Conservation (phyloP, 192 early-diverging fungal genomes). For the Jimgerdemannia flammicorona region DNA sequence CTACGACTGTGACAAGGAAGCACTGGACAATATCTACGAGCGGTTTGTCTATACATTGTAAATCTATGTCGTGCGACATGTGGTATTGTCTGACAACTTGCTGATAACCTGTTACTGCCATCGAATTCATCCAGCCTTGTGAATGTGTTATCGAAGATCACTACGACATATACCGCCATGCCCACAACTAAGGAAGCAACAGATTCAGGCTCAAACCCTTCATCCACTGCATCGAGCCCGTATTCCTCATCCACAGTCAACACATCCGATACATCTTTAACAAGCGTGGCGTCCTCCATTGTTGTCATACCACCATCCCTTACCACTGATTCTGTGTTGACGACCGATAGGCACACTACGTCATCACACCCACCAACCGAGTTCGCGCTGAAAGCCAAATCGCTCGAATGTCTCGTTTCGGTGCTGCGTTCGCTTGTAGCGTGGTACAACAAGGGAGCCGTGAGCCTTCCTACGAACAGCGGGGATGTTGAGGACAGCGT, state of each 20-base stretch:
- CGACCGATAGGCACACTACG: constrained; percentile 27
- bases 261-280: not conserved
- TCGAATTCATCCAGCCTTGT: constrained; percentile 41
- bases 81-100: not conserved
- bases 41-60: constrained; percentile 23
- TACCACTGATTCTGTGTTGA: constrained; percentile 34
- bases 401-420: constrained; percentile 56
- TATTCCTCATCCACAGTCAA: not conserved
- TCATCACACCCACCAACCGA: constrained; percentile 21
- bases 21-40: constrained; percentile 88
- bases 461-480: constrained; percentile 20
- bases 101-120: not conserved
- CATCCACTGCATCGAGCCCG: constrained; percentile 9
- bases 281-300: constrained; percentile 8
- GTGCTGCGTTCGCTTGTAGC: constrained; percentile 63
- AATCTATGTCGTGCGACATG: no score
- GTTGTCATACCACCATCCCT: constrained; percentile 38
- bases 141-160: constrained; percentile 60
- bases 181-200: constrained; percentile 1
- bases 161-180: constrained; percentile 33
- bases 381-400: constrained; percentile 48
- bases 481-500: constrained; percentile 16
- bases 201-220: constrained; percentile 11
- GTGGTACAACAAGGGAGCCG: constrained; percentile 54
- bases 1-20: constrained; percentile 87